Evolutionary conservation across 805 yeast genomes (phyloP).

Genomic region (Sungouiella blattae): DNA sequence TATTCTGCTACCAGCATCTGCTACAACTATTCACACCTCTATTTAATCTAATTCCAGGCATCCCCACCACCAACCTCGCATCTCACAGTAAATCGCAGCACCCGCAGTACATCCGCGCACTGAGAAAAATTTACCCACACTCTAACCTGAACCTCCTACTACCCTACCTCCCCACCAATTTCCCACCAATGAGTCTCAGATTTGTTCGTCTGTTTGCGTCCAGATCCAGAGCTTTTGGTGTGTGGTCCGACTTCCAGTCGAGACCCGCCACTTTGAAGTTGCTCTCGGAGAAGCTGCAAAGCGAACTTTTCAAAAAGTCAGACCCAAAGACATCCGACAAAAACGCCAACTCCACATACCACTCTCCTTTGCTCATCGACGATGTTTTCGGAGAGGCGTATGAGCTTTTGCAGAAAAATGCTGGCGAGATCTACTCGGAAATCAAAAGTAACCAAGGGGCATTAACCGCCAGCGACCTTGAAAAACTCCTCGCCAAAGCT

Average conservation of each 20-base stretch:
- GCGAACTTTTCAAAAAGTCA: constrained; percentile 19
- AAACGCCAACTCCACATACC: constrained; percentile 49
- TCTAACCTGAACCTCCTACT: constrained; percentile 1
- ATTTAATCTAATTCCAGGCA: no score
- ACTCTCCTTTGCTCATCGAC: constrained; percentile 65
- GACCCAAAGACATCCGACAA: constrained; percentile 55
- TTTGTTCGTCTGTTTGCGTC: constrained; percentile 12
- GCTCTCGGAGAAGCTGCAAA: constrained; percentile 16
- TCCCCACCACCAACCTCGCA: no score
- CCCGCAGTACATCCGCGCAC: background rate
- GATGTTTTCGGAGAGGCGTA: constrained; percentile 72
- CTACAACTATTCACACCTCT: no score
- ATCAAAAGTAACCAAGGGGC: constrained; percentile 20
- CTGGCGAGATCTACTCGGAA: constrained; percentile 35
- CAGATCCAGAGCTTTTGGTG: constrained; percentile 12
- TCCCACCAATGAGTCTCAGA: constrained; percentile 14
- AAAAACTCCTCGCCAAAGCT: constrained; percentile 50
- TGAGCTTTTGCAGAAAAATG: constrained; percentile 51
- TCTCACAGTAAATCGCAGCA: background rate
- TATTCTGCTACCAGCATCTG: no score
- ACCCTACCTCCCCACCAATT: constrained; percentile 2
- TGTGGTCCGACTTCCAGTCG: constrained; percentile 32
- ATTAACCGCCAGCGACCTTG: constrained; percentile 14
- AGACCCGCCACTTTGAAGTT: constrained; percentile 28
- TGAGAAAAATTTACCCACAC: constrained; percentile 1